Evolutionary conservation across 2,329 filamentous ascomycete genomes (phyloP).

Genomic region (Diatrype stigma): DNA sequence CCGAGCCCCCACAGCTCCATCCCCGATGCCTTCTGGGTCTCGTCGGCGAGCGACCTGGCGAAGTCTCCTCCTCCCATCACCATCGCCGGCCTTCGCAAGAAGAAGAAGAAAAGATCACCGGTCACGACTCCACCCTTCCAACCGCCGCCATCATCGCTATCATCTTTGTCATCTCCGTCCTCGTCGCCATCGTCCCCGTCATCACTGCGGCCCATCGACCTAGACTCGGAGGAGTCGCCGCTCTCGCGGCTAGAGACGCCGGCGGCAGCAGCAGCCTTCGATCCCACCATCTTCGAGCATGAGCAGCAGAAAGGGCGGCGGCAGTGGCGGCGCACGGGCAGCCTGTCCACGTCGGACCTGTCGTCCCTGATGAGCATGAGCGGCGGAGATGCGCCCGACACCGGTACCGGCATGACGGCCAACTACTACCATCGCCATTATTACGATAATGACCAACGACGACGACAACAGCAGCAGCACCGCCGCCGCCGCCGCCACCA

Average conservation of each 20-base stretch:
- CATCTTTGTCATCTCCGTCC: constrained; percentile 13
- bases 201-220: constrained; percentile 13
- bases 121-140: background rate
- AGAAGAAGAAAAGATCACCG: constrained; percentile 10
- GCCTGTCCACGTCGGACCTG: constrained; percentile 23
- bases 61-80: constrained; percentile 15
- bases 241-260: constrained; percentile 25
- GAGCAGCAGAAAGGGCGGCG: constrained; percentile 23
- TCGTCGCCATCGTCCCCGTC: constrained; percentile 5
- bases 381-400: constrained; percentile 6
- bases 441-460: background rate
- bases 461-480: background rate
- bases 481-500: too few relatives aligned
- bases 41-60: constrained; percentile 20
- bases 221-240: constrained; percentile 22
- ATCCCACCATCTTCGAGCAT: constrained; percentile 37
- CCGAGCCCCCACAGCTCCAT: constrained; percentile 33
- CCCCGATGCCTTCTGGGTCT: constrained; percentile 33
- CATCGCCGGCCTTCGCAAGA: too few relatives aligned
- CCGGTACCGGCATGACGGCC: constrained; percentile 1
- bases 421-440: background rate
- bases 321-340: constrained; percentile 22
- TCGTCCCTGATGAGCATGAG: constrained; percentile 22
- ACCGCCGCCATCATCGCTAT: background rate
- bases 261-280: too few relatives aligned